These are phyloP conservation scores for Phytopythium helicoides DNA, from an alignment of 352 stramenopile species.

Conservation along the genomic window DNA sequence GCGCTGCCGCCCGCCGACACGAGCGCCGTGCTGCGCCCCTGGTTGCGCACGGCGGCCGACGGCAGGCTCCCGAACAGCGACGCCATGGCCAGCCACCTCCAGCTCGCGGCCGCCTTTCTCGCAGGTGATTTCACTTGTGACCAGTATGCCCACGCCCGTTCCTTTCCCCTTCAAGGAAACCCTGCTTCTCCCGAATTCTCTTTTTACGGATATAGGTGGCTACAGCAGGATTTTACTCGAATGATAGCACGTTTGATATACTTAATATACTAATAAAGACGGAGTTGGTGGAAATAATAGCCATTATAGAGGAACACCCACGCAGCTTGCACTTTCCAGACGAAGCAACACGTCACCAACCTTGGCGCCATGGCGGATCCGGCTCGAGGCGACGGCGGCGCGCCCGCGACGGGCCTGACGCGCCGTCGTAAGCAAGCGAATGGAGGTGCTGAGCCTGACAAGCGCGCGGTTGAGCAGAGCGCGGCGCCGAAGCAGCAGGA, in stretches of 20 bases:
- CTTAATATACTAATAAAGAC: neutral
- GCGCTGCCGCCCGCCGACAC: constrained; percentile 20
- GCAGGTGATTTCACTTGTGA: no score
- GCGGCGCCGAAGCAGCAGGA: constrained; percentile 2
- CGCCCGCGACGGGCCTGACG: constrained; percentile 6
- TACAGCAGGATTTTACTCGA: no score
- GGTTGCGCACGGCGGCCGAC: constrained; percentile 51
- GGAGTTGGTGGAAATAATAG: neutral
- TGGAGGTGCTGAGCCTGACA: neutral
- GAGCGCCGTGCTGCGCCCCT: constrained; percentile 37
- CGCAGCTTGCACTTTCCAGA: constrained; percentile 1
- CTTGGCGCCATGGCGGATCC: neutral
- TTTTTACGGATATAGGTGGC: no score
- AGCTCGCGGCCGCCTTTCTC: no score
- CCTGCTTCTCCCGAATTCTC: no score
- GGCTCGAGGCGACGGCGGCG: no score
- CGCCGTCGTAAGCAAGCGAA: neutral
- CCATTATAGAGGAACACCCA: neutral
- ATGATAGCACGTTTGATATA: no score
- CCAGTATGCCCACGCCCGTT: constrained; percentile 1
- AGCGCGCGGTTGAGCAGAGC: constrained; percentile 7
- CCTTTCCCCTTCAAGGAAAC: neutral
- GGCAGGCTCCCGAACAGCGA: constrained; percentile 72
- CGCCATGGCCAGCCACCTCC: constrained; percentile 34
- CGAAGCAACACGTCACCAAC: constrained; percentile 3